Evolutionary conservation across 1,284 basidiomycete species (phyloP), one percentile per base, ranked within the genome.

Genomic region (Cystobasidium sp.): DNA sequence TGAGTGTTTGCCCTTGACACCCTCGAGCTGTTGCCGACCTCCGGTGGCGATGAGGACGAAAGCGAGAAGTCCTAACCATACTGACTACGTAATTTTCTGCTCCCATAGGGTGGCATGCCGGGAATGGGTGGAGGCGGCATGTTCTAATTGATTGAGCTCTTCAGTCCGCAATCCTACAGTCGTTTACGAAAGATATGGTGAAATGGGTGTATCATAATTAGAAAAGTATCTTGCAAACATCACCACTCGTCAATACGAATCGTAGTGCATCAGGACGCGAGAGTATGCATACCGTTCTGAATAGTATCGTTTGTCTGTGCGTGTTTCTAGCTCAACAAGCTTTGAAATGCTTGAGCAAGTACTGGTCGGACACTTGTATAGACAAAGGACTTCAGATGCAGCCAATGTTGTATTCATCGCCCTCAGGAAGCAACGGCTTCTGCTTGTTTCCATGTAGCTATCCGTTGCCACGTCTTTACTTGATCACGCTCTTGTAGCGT

Each of bases 91-190:
- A 5, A 31, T 31, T 31, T 5, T 31, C 31, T 31, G 31, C 31
- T 31, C 31, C 5, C 31, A 56, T 79, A 79, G 24, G 82, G 83
- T 49, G 83, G 83, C 51, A 75, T 77, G 77, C 64, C 49, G 37
- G 64, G 49, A 52, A 67, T 68, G 53, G 62, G 65, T 41, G 76
- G 76, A 51, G 76, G 76, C 75, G 76, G 76, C 49, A 78, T 79
- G 22, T 37, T 56, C 39, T 8, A 22, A 9, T 56, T 16, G 24
- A 31, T 74, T 78, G 76, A 77, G 52, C 22, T 53, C 55, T n/a
- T 9, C 53, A 10, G 16, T 16, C 24, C n/a, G 20, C 14, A 31
- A 56, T 31, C 39, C 39, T 56, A 5, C 31, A 5, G 53, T 56
- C 53, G 53, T 56, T 56, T 37, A 22, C 24, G 24, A 9, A 56